phyloP scores from a whole-genome alignment of 2,329 filamentous ascomycete genomes.

The Diplocarpon rosae region DNA sequence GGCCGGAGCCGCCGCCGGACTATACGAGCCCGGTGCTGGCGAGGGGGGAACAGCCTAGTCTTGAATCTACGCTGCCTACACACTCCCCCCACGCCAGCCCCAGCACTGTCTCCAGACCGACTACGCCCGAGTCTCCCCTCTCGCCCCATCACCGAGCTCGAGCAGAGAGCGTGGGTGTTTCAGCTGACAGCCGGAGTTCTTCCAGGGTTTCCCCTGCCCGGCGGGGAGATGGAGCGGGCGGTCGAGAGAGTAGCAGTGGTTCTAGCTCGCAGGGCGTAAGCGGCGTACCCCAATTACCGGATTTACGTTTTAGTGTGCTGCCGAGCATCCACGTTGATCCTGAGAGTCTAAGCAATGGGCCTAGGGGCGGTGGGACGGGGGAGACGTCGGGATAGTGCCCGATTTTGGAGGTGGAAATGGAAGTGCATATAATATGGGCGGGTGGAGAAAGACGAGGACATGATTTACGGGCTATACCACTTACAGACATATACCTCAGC shows the following conservation, averaged over 20 bases:
- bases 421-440: background rate
- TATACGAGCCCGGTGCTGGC: slow-evolving; percentile 20
- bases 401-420: background rate
- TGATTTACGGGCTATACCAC: background rate
- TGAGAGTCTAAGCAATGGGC: slow-evolving; percentile 16
- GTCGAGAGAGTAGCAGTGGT: slow-evolving; percentile 11
- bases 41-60: slow-evolving; percentile 11
- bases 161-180: background rate
- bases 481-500: background rate
- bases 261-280: slow-evolving; percentile 28
- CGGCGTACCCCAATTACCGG: slow-evolving; percentile 39
- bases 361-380: background rate
- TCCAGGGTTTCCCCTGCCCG: slow-evolving; percentile 10
- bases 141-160: background rate
- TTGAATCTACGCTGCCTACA: background rate
- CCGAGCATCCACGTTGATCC: slow-evolving; percentile 48
- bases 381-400: background rate
- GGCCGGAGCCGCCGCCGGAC: slow-evolving; percentile 22
- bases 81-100: background rate
- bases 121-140: slow-evolving; percentile 1
- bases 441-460: background rate
- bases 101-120: slow-evolving; percentile 1
- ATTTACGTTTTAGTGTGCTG: slow-evolving; percentile 37
- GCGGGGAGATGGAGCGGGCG: slow-evolving; percentile 4
- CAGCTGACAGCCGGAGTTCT: slow-evolving; percentile 10